Evolutionary conservation across 345 rosid genomes (phyloP).

Genomic region (Sapria himalayana): DNA sequence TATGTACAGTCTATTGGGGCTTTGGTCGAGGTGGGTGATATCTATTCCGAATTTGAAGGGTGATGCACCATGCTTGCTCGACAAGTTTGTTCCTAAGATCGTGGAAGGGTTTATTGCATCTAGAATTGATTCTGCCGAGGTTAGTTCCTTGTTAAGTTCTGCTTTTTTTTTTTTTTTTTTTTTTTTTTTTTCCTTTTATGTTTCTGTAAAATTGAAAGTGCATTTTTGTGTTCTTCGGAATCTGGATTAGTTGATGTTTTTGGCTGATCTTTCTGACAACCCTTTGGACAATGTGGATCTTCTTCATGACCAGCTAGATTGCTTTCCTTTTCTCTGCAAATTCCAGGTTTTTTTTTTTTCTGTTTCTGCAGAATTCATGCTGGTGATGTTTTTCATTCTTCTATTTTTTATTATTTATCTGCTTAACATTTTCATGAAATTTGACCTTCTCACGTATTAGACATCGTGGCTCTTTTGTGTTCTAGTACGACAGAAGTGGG

Average conservation of each 20-base stretch:
- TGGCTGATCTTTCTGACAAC: constrained; percentile 69
- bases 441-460: constrained; percentile 2
- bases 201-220: background rate
- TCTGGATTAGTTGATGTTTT: constrained; percentile 63
- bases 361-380: background rate
- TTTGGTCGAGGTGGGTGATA: constrained; percentile 89
- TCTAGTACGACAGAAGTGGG: constrained; percentile 88
- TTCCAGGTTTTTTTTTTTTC: constrained; percentile 49
- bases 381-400: background rate
- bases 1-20: constrained; percentile 84
- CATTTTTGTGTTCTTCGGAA: constrained; percentile 15
- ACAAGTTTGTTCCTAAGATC: constrained; percentile 94
- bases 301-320: constrained; percentile 96
- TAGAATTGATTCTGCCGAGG: constrained; percentile 93
- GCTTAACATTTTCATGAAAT: background rate
- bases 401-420: constrained; percentile 2
- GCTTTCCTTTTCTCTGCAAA: constrained; percentile 93
- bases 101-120: constrained; percentile 89
- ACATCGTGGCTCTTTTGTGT: constrained; percentile 1
- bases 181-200: background rate
- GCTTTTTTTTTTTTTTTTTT: background rate
- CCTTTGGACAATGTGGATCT: constrained; percentile 93
- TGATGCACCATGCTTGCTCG: constrained; percentile 93
- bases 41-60: constrained; percentile 91
- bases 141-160: constrained; percentile 10